Evolutionary conservation across 805 yeast genomes (phyloP).

Genomic region (Maudiozyma serrabonitensis): DNA sequence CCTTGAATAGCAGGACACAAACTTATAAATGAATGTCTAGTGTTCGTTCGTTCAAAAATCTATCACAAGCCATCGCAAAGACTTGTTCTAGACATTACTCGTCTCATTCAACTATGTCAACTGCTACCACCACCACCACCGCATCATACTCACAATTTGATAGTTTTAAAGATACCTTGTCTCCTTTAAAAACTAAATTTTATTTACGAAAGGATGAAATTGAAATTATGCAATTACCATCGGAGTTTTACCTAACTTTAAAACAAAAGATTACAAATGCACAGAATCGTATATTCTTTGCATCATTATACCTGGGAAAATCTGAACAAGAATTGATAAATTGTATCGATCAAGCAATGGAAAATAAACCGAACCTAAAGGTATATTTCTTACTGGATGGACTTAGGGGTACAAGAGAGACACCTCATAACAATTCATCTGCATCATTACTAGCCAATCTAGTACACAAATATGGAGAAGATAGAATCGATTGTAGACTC

Average conservation of each 20-base stretch:
- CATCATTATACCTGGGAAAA: constrained; percentile 82
- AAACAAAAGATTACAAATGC: constrained; percentile 56
- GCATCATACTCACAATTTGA: background rate
- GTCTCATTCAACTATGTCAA: background rate
- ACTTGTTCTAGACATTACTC: background rate
- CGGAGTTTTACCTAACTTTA: constrained; percentile 57
- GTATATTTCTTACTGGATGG: constrained; percentile 78
- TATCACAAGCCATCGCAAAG: background rate
- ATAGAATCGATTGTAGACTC: constrained; percentile 68
- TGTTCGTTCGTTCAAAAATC: background rate
- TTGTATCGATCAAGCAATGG: constrained; percentile 51
- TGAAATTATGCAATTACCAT: constrained; percentile 55
- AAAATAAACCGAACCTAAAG: constrained; percentile 46
- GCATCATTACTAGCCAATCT: constrained; percentile 66
- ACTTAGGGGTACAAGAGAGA: constrained; percentile 85
- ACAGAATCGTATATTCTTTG: constrained; percentile 58
- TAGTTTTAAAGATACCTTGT: background rate
- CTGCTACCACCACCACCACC: background rate
- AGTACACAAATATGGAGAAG: constrained; percentile 49
- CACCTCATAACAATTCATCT: constrained; percentile 59
- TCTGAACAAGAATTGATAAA: constrained; percentile 65
- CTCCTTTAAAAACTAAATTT: constrained; percentile 36
- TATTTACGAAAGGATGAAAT: constrained; percentile 46
- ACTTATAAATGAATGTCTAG: background rate
- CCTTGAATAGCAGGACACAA: too few species aligned